phyloP scores from a whole-genome alignment of 1,139 yeast species.

The Sugiyamaella grinbergsii region DNA sequence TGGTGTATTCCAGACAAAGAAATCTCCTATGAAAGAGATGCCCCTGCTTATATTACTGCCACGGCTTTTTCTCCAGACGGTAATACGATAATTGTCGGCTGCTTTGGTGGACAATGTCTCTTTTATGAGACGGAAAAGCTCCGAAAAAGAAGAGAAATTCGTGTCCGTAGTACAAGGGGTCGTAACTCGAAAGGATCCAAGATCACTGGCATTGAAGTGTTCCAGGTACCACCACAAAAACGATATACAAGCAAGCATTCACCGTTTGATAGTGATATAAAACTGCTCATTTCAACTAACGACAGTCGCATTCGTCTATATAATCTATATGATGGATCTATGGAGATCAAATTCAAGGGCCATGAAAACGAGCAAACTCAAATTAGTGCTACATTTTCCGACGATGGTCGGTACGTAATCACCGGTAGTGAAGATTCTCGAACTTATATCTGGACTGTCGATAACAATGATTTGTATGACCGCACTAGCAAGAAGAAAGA shows the following conservation, averaged over 20 bases:
- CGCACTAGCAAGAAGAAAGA: conserved; percentile 31
- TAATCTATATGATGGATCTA: conserved; percentile 54
- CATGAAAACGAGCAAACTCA: conserved; percentile 69
- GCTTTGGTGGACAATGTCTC: conserved; percentile 72
- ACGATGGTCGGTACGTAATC: conserved; percentile 50
- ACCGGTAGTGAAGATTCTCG: conserved; percentile 52
- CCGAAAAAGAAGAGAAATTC: conserved; percentile 56
- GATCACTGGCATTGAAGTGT: conserved; percentile 42
- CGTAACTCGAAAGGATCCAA: conserved; percentile 40
- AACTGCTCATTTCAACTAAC: conserved; percentile 57
- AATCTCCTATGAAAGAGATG: conserved; percentile 49
- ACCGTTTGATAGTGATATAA: conserved; percentile 31
- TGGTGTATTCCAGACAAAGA: conserved; percentile 85
- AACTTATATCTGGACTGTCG: conserved; percentile 61
- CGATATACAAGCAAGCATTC: conserved; percentile 17
- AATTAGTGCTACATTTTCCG: conserved; percentile 65
- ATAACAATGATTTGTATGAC: conserved; percentile 14
- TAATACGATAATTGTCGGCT: conserved; percentile 67
- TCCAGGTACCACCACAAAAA: conserved; percentile 31
- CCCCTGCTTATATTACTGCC: conserved; percentile 62
- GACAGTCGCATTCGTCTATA: conserved; percentile 77
- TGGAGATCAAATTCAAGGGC: conserved; percentile 75
- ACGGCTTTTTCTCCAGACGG: conserved; percentile 74
- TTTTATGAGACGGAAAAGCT: conserved; percentile 69
- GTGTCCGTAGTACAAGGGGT: conserved; percentile 49